These are phyloP conservation scores for Penicillium canescens DNA, from an alignment of 495 filamentous ascomycete genomes.

Conservation along the genomic window DNA sequence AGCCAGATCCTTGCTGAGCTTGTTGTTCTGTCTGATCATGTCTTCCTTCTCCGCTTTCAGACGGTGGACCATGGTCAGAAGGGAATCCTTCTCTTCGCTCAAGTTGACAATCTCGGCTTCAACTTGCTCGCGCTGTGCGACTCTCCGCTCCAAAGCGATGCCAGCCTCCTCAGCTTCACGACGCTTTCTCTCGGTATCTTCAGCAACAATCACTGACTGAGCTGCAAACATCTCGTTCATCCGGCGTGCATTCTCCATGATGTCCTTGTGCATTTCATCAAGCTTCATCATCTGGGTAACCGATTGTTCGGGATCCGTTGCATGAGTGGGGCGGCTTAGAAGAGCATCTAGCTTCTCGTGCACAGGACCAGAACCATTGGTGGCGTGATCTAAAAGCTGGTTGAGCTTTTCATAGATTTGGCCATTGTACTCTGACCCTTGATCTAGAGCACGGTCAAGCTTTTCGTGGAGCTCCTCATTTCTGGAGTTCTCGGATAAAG, in stretches of 20 bases:
- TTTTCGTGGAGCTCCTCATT: constrained; percentile 43
- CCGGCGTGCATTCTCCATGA: constrained; percentile 80
- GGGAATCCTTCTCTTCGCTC: constrained; percentile 63
- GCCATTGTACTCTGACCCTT: constrained; percentile 52
- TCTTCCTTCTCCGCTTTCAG: constrained; percentile 70
- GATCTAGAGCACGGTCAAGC: constrained; percentile 60
- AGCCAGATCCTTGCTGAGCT: constrained; percentile 79
- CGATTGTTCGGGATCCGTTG: constrained; percentile 40
- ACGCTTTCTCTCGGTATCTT: constrained; percentile 77
- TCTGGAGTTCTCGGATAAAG: constrained; percentile 52
- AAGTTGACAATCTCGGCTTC: constrained; percentile 68
- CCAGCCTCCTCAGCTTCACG: constrained; percentile 80
- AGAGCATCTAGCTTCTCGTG: constrained; percentile 64
- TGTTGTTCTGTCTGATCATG: constrained; percentile 69
- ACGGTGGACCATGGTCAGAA: constrained; percentile 57
- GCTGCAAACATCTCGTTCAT: constrained; percentile 81
- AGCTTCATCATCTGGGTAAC: constrained; percentile 70
- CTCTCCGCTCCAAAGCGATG: constrained; percentile 73
- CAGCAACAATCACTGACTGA: constrained; percentile 75
- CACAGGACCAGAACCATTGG: constrained; percentile 60
- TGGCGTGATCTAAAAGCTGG: constrained; percentile 64
- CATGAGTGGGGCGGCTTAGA: constrained; percentile 27
- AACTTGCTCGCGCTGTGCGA: constrained; percentile 75
- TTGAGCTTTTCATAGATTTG: constrained; percentile 46
- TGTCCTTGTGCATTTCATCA: constrained; percentile 85